These are phyloP conservation scores for Diplogelasinospora grovesii DNA, from an alignment of 495 filamentous ascomycete species.

Conservation along the genomic window DNA sequence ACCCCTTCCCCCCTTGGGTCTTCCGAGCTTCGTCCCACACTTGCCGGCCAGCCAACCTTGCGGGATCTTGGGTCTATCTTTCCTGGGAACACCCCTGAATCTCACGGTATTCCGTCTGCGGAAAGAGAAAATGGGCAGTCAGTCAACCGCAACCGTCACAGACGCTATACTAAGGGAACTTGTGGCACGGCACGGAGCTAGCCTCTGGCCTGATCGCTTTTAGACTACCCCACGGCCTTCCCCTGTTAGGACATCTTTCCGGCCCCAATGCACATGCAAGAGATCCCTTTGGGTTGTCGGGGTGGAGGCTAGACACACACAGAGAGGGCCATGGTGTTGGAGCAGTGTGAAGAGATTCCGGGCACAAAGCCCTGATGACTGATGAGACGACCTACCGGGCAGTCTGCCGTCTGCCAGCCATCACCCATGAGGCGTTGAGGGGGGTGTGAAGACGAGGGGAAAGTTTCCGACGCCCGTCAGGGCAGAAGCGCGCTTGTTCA, in stretches of 20 bases:
- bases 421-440: neutral
- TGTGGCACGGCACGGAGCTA: conserved; percentile 2
- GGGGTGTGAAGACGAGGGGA: neutral
- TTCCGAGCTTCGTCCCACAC: conserved; percentile 6
- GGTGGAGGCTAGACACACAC: conserved; percentile 11
- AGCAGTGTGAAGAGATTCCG: conserved; percentile 9
- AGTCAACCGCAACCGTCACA: too few species aligned
- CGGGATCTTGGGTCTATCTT: conserved; percentile 10
- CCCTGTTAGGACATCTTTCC: conserved; percentile 12
- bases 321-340: conserved; percentile 9
- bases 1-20: conserved; percentile 17
- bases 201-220: conserved; percentile 2
- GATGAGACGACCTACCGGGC: too few species aligned
- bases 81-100: conserved; percentile 6
- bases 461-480: conserved; percentile 6
- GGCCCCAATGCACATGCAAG: conserved; percentile 14
- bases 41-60: conserved; percentile 10
- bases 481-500: conserved; percentile 25
- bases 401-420: conserved; percentile 2
- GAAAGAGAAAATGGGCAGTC: conserved; percentile 4
- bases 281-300: conserved; percentile 15
- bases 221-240: conserved; percentile 11
- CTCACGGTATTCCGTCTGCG: conserved; percentile 2
- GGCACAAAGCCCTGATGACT: neutral
- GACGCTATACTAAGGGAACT: too few species aligned